Evolutionary conservation across 2,329 filamentous ascomycete genomes (phyloP).

Genomic region (Ceratocystis colombiana): DNA sequence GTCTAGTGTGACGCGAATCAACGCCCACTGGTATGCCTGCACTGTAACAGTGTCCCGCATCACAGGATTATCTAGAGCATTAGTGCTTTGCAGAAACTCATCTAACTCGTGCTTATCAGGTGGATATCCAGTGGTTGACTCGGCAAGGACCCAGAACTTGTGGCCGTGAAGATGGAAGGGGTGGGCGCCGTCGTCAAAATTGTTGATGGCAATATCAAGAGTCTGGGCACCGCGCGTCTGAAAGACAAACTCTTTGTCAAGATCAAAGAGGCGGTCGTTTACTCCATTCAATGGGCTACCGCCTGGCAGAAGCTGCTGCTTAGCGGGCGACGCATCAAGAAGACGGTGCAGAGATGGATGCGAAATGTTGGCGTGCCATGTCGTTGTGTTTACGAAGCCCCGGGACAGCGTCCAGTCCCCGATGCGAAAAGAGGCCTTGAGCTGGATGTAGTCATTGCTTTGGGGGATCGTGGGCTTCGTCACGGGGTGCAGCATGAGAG

Average conservation of each 20-base stretch:
- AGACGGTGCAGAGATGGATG: slow-evolving; percentile 34
- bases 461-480: slow-evolving; percentile 33
- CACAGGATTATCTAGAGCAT: slow-evolving; percentile 31
- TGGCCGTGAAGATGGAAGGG: slow-evolving; percentile 47
- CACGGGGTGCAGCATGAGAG: slow-evolving; percentile 37
- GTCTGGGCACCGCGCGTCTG: slow-evolving; percentile 43
- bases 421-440: slow-evolving; percentile 48
- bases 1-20: slow-evolving; percentile 46
- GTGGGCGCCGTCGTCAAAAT: slow-evolving; percentile 32
- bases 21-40: slow-evolving; percentile 45
- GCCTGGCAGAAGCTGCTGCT: slow-evolving; percentile 19
- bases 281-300: slow-evolving; percentile 28
- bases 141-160: slow-evolving; percentile 39
- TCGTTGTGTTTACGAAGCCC: slow-evolving; percentile 46
- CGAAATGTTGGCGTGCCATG: slow-evolving; percentile 37
- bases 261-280: slow-evolving; percentile 31
- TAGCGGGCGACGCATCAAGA: slow-evolving; percentile 27
- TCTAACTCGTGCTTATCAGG: slow-evolving; percentile 29
- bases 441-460: slow-evolving; percentile 36
- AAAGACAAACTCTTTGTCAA: slow-evolving; percentile 36
- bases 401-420: slow-evolving; percentile 44
- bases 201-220: slow-evolving; percentile 33
- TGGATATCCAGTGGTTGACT: slow-evolving; percentile 33
- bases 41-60: slow-evolving; percentile 40
- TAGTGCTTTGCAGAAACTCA: slow-evolving; percentile 28